Evolutionary conservation across 192 early-diverging fungal genomes (phyloP), one percentile per base, ranked within the genome.

Genomic region (Diversispora epigaea): DNA sequence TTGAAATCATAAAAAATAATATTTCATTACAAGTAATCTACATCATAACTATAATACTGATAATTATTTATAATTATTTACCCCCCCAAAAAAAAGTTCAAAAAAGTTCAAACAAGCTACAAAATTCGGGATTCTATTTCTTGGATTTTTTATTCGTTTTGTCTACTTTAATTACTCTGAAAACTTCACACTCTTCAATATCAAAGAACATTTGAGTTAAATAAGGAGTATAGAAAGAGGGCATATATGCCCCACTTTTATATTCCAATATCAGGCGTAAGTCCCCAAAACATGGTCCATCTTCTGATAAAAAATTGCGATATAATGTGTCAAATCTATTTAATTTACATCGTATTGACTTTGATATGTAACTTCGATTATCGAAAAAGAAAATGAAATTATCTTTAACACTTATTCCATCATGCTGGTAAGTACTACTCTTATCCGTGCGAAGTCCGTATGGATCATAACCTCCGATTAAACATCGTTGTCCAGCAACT

Each of bases 321-420:
- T 64, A 64, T 64, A 64, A 64, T 3, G 39, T 43, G n/a, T 64
- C 62, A 41, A 40, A 64, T 45, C 62, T 64, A 41, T 12, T 64
- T 43, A 64, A n/a, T n/a, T 12, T 32, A 43, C 43, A 64, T n/a
- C 40, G 17, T n/a, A 64, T n/a, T 8, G 25, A 9, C 41, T 15
- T 64, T 64, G 62, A 5, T 17, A n/a, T 17, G 9, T 19, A 44
- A n/a, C 44, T n/a, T 43, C 62, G 62, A 64, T 64, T 43, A 64
- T 64, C 62, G 43, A 64, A 64, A 43, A 64, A 64, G 62, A 64
- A 64, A 64, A 64, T 43, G 12, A 64, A 64, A 64, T 64, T 43
- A 44, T 64, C 62, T 43, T n/a, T 43, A n/a, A 64, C 62, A 0
- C 8, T 64, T 44, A 64, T 44, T 19, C 62, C 62, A 44, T 64